Evolutionary conservation across 805 yeast species (phyloP).

Genomic region (Kodamaea hsintzibuensis): DNA sequence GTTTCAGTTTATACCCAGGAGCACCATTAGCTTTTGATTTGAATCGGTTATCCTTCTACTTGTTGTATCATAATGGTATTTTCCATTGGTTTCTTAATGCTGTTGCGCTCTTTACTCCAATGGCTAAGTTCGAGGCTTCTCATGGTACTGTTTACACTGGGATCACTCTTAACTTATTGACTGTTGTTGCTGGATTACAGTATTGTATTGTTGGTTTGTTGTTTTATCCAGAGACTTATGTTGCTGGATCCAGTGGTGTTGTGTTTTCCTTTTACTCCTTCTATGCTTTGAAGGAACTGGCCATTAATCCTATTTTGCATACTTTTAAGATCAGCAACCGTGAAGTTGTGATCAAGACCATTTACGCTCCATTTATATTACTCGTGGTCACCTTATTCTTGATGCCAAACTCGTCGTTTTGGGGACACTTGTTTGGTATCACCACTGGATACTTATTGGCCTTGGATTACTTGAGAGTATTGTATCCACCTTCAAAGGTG

Average conservation of each 20-base stretch:
- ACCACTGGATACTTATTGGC: constrained; percentile 65
- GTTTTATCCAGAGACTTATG: constrained; percentile 53
- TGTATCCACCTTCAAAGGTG: constrained; percentile 67
- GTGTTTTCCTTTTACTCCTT: constrained; percentile 66
- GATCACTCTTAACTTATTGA: constrained; percentile 67
- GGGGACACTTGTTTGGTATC: constrained; percentile 74
- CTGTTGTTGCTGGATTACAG: constrained; percentile 67
- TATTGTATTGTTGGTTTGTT: constrained; percentile 53
- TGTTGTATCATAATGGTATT: constrained; percentile 63
- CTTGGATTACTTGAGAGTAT: constrained; percentile 52
- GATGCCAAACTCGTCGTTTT: constrained; percentile 66
- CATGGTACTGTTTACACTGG: constrained; percentile 90
- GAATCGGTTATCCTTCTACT: constrained; percentile 66
- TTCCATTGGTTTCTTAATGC: constrained; percentile 64
- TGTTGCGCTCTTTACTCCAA: constrained; percentile 55
- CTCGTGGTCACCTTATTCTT: constrained; percentile 51
- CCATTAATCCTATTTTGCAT: constrained; percentile 40
- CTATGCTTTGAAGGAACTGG: constrained; percentile 51
- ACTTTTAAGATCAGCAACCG: constrained; percentile 31
- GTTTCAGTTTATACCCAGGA: constrained; percentile 54
- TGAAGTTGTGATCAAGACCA: constrained; percentile 55
- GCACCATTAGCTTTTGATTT: constrained; percentile 50
- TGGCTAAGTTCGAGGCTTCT: constrained; percentile 63
- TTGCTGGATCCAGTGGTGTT: constrained; percentile 74
- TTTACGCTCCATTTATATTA: constrained; percentile 53